phyloP scores from a whole-genome alignment of 345 rosid genomes.

The Chamaenerion angustifolium region DNA sequence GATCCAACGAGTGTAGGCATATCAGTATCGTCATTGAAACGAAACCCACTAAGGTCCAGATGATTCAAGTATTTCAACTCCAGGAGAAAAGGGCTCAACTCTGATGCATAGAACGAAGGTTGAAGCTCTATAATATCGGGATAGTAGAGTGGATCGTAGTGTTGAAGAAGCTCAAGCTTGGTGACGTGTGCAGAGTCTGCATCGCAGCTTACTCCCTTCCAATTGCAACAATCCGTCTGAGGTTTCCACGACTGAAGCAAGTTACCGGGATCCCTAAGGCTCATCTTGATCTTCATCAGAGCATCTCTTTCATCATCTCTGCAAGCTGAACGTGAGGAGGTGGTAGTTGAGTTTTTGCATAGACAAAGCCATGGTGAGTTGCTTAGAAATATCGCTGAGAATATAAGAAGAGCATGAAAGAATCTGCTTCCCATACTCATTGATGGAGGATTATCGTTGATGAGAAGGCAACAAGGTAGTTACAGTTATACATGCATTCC shows the following conservation, averaged over 20 bases:
- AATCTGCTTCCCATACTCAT: too few species aligned
- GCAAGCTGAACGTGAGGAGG: neutral
- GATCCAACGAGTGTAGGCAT: constrained; percentile 1
- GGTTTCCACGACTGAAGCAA: neutral
- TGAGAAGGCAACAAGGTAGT: too few species aligned
- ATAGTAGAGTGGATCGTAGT: too few species aligned
- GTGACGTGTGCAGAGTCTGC: neutral
- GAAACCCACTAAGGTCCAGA: constrained; percentile 3
- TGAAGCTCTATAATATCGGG: too few species aligned
- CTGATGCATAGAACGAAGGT: neutral
- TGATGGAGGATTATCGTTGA: too few species aligned
- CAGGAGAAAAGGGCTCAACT: neutral
- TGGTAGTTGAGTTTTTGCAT: constrained; percentile 2
- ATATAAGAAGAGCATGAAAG: too few species aligned
- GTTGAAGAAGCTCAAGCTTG: neutral
- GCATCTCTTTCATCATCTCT: constrained; percentile 5
- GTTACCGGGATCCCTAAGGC: neutral
- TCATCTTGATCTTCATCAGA: neutral
- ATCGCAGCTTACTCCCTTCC: constrained; percentile 4
- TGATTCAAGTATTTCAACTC: constrained; percentile 2
- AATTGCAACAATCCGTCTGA: constrained; percentile 2
- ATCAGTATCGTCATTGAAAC: fast-evolving
- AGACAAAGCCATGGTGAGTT: neutral
- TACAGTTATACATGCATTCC: too few species aligned
- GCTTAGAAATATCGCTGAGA: neutral